Percentiles rank a stretch among this genome's conserved stretches.
Evolutionary conservation across 108 stramenopile genomes (phyloP).

Genomic region (Pseudonitzschia pungens): DNA sequence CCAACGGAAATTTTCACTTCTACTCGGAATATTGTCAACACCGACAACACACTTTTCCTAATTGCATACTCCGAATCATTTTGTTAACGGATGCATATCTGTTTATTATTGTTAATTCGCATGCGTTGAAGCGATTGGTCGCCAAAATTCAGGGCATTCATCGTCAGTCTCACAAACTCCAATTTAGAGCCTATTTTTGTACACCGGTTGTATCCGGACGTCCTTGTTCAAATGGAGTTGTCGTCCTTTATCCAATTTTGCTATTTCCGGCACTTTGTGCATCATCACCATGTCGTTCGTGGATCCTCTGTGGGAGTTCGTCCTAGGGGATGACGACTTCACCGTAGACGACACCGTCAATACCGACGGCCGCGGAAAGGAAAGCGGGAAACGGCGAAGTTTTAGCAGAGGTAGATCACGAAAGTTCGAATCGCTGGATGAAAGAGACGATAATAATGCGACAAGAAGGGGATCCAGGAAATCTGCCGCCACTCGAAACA

Average conservation of each 20-base stretch:
- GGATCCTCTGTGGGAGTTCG: constrained; percentile 34
- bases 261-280: neutral
- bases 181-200: neutral
- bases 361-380: neutral
- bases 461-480: neutral
- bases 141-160: neutral
- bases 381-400: neutral
- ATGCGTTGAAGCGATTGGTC: neutral
- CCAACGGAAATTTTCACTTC: too few relatives aligned
- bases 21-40: neutral
- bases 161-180: neutral
- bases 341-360: constrained; percentile 18
- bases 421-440: neutral
- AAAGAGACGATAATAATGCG: neutral
- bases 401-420: neutral
- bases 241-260: neutral
- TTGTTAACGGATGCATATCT: neutral
- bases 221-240: too few relatives aligned
- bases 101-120: neutral
- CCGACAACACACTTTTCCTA: neutral
- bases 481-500: neutral
- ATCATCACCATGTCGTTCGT: constrained; percentile 15
- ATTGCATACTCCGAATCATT: neutral
- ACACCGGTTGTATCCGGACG: neutral
- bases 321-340: constrained; percentile 32